phyloP scores from a whole-genome alignment of 1,139 yeast species.

The Lodderomyces parapsilosis region DNA sequence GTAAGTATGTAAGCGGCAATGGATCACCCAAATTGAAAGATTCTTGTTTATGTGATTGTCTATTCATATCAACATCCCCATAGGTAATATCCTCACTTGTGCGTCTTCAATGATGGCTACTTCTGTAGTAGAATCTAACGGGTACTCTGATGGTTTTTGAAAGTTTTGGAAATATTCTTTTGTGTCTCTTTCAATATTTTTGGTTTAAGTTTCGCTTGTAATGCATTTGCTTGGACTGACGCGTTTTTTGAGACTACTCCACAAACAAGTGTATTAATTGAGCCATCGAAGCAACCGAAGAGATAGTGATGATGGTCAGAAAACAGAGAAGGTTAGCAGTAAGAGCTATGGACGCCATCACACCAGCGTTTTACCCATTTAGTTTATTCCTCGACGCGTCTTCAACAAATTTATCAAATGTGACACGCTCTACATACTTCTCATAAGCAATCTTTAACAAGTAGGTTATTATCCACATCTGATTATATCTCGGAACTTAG shows the following conservation, averaged over 20 bases:
- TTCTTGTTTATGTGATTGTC: conserved; percentile 8
- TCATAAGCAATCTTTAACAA: conserved; percentile 18
- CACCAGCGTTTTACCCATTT: too few relatives aligned
- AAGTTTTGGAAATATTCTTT: background rate
- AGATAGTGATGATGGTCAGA: too few relatives aligned
- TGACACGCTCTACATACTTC: background rate
- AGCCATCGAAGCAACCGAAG: too few relatives aligned
- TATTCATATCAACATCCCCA: conserved; percentile 1
- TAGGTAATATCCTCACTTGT: background rate
- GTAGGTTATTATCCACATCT: conserved; percentile 26
- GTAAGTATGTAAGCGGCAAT: conserved; percentile 34
- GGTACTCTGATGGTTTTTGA: too few relatives aligned
- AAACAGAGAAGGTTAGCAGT: background rate
- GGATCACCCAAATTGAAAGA: conserved; percentile 31
- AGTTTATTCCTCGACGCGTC: background rate
- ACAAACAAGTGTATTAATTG: too few relatives aligned
- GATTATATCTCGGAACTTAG: conserved; percentile 15
- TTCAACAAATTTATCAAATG: background rate
- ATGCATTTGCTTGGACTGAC: background rate
- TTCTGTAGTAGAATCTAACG: too few relatives aligned
- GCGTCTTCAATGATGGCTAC: too few relatives aligned
- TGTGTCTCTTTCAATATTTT: background rate
- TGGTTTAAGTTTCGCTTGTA: background rate
- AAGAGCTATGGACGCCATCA: too few relatives aligned
- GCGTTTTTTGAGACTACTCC: too few relatives aligned